Percentiles rank a stretch among this genome's conserved stretches.
These are phyloP conservation scores for Extremus antarcticus DNA, from an alignment of 495 filamentous ascomycete species.

Conservation along the genomic window DNA sequence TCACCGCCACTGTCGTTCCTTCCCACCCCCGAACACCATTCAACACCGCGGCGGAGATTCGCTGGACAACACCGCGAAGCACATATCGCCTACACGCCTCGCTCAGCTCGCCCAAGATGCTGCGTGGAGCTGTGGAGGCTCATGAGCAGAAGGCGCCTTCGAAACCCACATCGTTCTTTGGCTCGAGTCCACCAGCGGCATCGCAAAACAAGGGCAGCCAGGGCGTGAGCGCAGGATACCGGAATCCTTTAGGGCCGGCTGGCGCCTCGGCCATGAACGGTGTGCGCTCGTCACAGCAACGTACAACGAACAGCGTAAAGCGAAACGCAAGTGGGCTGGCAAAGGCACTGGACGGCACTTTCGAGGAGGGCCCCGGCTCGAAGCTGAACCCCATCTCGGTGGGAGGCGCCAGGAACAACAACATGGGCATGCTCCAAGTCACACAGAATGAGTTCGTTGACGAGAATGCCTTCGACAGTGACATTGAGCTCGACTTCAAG, in stretches of 20 bases:
- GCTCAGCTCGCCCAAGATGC: conserved; percentile 9
- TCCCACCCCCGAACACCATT: background rate
- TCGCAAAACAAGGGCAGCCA: background rate
- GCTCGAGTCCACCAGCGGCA: conserved; percentile 12
- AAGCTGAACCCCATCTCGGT: conserved; percentile 12
- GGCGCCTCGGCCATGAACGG: conserved; percentile 10
- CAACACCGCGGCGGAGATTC: background rate
- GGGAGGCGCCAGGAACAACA: background rate
- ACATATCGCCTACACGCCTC: background rate
- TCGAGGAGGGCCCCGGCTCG: conserved; percentile 21
- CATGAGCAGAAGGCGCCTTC: conserved; percentile 10
- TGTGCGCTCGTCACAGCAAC: background rate
- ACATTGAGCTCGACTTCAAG: conserved; percentile 53
- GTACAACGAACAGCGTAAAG: conserved; percentile 22
- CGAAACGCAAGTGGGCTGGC: conserved; percentile 30
- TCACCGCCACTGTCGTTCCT: background rate
- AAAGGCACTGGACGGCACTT: conserved; percentile 22
- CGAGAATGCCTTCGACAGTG: conserved; percentile 61
- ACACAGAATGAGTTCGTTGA: conserved; percentile 36
- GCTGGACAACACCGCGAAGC: no score
- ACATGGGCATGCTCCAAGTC: background rate
- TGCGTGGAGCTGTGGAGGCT: conserved; percentile 16
- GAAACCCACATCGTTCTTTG: conserved; percentile 10
- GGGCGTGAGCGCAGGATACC: conserved; percentile 8
- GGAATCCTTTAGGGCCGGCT: conserved; percentile 19